Conservation (phyloP, 306 rosid species). For the Vigna reflexopilosa region DNA sequence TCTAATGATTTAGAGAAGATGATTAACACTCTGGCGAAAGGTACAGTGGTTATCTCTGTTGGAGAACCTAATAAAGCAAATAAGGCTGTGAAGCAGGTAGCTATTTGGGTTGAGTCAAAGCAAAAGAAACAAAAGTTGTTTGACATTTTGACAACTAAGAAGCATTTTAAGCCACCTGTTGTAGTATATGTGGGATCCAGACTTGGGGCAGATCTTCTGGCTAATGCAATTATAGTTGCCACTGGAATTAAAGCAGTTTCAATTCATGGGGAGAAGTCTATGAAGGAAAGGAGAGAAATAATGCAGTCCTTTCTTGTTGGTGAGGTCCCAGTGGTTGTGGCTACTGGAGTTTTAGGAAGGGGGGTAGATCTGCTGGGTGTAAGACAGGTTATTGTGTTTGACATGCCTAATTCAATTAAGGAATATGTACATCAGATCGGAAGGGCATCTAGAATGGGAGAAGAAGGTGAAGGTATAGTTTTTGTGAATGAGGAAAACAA, state of each 20-base stretch:
- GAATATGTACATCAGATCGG: conserved; percentile 92
- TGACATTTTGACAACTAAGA: conserved; percentile 69
- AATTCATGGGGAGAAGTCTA: conserved; percentile 86
- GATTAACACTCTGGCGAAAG: conserved; percentile 65
- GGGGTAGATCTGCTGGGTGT: conserved; percentile 82
- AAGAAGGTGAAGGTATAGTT: conserved; percentile 76
- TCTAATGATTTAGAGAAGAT: conserved; percentile 73
- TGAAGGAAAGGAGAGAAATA: conserved; percentile 84
- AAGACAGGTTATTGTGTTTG: conserved; percentile 81
- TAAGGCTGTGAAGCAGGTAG: conserved; percentile 81
- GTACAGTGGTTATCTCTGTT: conserved; percentile 56
- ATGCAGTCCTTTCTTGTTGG: conserved; percentile 73
- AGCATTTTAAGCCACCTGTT: conserved; percentile 83
- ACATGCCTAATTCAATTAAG: conserved; percentile 82
- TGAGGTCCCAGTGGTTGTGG: conserved; percentile 78
- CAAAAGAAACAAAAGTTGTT: conserved; percentile 85
- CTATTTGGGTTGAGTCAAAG: conserved; percentile 84
- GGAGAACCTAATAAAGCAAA: conserved; percentile 77
- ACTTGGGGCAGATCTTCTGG: conserved; percentile 86
- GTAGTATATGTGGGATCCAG: conserved; percentile 75
- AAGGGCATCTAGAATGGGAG: conserved; percentile 90
- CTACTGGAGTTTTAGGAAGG: conserved; percentile 88
- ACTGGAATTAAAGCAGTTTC: conserved; percentile 72
- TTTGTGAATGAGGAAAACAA: conserved; percentile 76
- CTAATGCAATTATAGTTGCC: conserved; percentile 72